phyloP scores from a whole-genome alignment of 2,329 filamentous ascomycete species.

The Curvularia hawaiiensis region DNA sequence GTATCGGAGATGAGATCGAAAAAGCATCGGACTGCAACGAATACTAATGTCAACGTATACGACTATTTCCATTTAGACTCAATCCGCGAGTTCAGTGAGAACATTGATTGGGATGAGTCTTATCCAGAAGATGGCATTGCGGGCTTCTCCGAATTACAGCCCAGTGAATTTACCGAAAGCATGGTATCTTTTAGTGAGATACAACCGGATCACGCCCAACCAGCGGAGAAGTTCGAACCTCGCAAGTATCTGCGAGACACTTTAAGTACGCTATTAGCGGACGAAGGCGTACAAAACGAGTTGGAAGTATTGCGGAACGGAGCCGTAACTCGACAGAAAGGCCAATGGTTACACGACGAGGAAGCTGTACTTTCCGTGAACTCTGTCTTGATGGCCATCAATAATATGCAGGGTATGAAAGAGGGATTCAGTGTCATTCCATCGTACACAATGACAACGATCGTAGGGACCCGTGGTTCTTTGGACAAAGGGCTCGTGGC shows the following conservation, averaged over 20 bases:
- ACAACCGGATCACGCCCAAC: neutral
- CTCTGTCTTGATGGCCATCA: slow-evolving; percentile 21
- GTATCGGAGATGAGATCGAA: neutral
- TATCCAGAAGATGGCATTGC: neutral
- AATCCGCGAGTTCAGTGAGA: too few species aligned
- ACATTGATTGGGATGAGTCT: neutral
- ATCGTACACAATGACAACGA: neutral
- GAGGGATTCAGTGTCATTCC: slow-evolving; percentile 13
- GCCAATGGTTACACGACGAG: slow-evolving; percentile 1
- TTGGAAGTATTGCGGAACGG: neutral
- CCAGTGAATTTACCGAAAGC: neutral
- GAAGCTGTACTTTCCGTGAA: slow-evolving; percentile 10
- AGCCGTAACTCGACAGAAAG: neutral
- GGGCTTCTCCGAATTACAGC: neutral
- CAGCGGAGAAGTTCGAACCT: neutral
- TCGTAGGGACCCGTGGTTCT: too few species aligned
- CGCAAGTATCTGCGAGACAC: neutral
- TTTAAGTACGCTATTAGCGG: neutral
- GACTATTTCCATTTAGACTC: neutral
- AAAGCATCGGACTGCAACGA: too few species aligned
- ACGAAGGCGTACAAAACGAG: neutral
- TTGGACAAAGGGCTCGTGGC: neutral
- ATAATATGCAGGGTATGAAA: neutral
- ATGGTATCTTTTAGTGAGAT: neutral
- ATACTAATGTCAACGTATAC: neutral